These are phyloP conservation scores for Microbotryum violaceum DNA, from an alignment of 1,284 basidiomycete species.

Conservation along the genomic window DNA sequence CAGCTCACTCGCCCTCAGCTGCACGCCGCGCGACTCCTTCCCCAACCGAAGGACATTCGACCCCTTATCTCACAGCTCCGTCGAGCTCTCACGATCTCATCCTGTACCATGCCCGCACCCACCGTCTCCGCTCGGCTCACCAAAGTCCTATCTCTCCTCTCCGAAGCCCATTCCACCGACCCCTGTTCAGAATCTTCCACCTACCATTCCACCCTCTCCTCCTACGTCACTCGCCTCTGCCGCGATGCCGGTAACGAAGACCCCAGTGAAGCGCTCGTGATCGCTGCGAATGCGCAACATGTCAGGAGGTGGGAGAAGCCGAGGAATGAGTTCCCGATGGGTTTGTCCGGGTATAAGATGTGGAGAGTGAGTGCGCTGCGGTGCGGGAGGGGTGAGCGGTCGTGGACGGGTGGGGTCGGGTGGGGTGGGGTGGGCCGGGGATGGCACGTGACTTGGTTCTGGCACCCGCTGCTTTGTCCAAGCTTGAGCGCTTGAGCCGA, in stretches of 20 bases:
- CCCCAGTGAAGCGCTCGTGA: constrained; percentile 13
- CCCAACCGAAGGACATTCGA: too few relatives aligned
- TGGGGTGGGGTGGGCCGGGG: too few relatives aligned
- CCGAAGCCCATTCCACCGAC: constrained; percentile 2
- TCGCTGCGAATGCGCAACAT: constrained; percentile 17
- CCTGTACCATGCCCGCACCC: background rate
- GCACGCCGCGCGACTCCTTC: too few relatives aligned
- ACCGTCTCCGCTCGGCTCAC: constrained; percentile 8
- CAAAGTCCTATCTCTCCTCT: constrained; percentile 4
- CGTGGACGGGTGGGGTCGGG: too few relatives aligned
- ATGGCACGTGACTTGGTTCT: background rate
- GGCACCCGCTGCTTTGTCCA: background rate
- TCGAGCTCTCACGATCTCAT: too few relatives aligned
- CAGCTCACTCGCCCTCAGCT: too few relatives aligned
- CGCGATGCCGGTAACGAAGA: too few relatives aligned
- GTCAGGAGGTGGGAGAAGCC: constrained; percentile 19
- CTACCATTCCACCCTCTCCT: constrained; percentile 15
- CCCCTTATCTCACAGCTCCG: too few relatives aligned
- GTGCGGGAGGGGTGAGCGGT: too few relatives aligned
- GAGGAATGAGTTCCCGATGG: constrained; percentile 3
- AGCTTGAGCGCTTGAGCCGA: too few relatives aligned
- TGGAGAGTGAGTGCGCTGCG: constrained; percentile 17
- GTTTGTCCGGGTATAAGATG: constrained; percentile 18
- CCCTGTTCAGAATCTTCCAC: background rate
- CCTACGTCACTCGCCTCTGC: constrained; percentile 1